These are phyloP conservation scores for Mycosarcoma maydis DNA, from an alignment of 1,284 basidiomycete species.

Conservation along the genomic window DNA sequence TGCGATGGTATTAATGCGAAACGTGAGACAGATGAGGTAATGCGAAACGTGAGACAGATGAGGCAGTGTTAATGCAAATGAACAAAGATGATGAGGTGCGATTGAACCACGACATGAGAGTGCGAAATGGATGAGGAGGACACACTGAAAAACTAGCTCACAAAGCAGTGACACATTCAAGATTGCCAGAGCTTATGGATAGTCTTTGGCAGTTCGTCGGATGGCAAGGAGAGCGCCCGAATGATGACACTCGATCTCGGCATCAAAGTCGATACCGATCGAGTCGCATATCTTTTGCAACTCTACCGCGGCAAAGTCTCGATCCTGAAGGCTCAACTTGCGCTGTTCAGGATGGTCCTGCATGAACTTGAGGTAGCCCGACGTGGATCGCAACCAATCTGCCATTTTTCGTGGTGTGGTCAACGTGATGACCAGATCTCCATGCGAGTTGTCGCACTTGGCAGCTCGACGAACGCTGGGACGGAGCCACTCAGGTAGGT, in stretches of 20 bases:
- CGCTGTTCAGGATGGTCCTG: slow-evolving; percentile 31
- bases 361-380: slow-evolving; percentile 35
- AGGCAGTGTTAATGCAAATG: too few species aligned
- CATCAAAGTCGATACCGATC: slow-evolving; percentile 34
- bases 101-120: too few species aligned
- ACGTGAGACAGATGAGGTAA: too few species aligned
- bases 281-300: slow-evolving; percentile 25
- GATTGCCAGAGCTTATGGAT: neutral
- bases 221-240: slow-evolving; percentile 35
- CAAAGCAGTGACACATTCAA: too few species aligned
- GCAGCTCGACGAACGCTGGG: slow-evolving; percentile 28
- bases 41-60: too few species aligned
- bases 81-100: too few species aligned
- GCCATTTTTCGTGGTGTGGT: slow-evolving; percentile 41
- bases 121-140: neutral
- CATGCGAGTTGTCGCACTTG: slow-evolving; percentile 29
- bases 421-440: slow-evolving; percentile 32
- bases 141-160: too few species aligned
- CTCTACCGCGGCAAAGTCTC: slow-evolving; percentile 35
- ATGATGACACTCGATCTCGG: slow-evolving; percentile 40
- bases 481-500: slow-evolving; percentile 30
- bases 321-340: slow-evolving; percentile 31
- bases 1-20: too few species aligned
- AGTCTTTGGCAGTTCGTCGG: slow-evolving; percentile 14
- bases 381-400: slow-evolving; percentile 37